phyloP scores from a whole-genome alignment of 495 filamentous ascomycete genomes.

The Tuber borchii region DNA sequence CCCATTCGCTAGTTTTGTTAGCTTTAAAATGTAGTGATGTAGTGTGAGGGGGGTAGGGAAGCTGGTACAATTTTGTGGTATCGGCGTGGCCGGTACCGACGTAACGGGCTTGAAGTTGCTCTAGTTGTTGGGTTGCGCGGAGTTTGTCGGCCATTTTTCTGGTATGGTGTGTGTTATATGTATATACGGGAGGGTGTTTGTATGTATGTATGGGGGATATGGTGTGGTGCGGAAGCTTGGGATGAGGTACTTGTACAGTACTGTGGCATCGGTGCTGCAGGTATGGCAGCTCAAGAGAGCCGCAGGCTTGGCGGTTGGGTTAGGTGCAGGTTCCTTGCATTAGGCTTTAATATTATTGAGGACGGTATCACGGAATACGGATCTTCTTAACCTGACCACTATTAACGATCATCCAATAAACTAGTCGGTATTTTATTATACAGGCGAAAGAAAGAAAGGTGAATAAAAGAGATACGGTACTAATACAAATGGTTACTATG shows the following conservation, averaged over 20 bases:
- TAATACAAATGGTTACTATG: neutral
- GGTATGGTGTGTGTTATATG: neutral
- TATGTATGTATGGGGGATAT: neutral
- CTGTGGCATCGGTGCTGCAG: too few species aligned
- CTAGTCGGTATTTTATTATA: neutral
- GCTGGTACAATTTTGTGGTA: constrained; percentile 65
- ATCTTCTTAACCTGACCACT: neutral
- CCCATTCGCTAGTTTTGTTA: constrained; percentile 62
- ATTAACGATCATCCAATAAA: neutral
- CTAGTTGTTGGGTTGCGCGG: constrained; percentile 92
- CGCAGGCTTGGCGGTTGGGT: neutral
- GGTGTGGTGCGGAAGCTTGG: too few species aligned
- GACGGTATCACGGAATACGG: neutral
- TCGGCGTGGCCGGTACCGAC: constrained; percentile 97
- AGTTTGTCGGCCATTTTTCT: constrained; percentile 78
- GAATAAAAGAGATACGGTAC: neutral
- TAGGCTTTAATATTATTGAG: neutral
- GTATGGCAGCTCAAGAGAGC: neutral
- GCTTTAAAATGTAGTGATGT: neutral
- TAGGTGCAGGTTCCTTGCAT: neutral
- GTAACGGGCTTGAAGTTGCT: constrained; percentile 87
- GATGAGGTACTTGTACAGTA: too few species aligned
- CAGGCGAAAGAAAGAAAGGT: neutral
- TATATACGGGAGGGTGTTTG: neutral
- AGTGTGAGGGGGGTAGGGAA: neutral